Conservation (phyloP, 169 alveolate species). For the Babesia sp. region DNA sequence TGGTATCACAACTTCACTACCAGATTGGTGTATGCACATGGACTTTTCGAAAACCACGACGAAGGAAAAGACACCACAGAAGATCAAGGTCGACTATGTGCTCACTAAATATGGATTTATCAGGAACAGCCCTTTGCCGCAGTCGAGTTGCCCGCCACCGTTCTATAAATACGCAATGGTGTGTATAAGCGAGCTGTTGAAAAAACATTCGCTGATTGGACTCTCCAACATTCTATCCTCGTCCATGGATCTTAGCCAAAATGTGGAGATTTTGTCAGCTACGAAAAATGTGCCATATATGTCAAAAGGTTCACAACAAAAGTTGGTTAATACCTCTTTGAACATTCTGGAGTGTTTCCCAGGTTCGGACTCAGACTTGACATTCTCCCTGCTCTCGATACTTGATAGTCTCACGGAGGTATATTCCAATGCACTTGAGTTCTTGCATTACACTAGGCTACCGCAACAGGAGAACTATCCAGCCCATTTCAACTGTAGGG, state of each 20-base stretch:
- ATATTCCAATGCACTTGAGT: conserved; percentile 26
- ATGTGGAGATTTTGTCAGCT: conserved; percentile 17
- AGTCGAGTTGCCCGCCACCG: conserved; percentile 60
- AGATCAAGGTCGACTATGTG: conserved; percentile 26
- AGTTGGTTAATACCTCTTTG: conserved; percentile 31
- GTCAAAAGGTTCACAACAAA: conserved; percentile 28
- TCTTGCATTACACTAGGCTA: conserved; percentile 24
- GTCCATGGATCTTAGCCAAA: conserved; percentile 29
- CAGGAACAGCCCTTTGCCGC: conserved; percentile 32
- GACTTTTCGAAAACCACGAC: not conserved
- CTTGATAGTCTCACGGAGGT: conserved; percentile 40
- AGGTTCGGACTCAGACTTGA: conserved; percentile 35
- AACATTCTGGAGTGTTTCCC: conserved; percentile 62
- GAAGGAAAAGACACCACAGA: not conserved
- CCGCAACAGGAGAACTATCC: conserved; percentile 52
- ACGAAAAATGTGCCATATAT: conserved; percentile 15
- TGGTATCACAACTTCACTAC: conserved; percentile 37
- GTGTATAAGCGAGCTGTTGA: conserved; percentile 46
- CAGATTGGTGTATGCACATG: conserved; percentile 60
- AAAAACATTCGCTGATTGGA: conserved; percentile 26
- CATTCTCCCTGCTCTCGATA: conserved; percentile 38
- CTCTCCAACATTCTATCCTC: not conserved
- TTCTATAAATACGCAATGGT: conserved; percentile 59
- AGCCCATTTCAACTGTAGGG: conserved; percentile 15
- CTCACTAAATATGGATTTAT: conserved; percentile 34